phyloP scores from a whole-genome alignment of 306 rosid species.

The Gleditsia sinensis region DNA sequence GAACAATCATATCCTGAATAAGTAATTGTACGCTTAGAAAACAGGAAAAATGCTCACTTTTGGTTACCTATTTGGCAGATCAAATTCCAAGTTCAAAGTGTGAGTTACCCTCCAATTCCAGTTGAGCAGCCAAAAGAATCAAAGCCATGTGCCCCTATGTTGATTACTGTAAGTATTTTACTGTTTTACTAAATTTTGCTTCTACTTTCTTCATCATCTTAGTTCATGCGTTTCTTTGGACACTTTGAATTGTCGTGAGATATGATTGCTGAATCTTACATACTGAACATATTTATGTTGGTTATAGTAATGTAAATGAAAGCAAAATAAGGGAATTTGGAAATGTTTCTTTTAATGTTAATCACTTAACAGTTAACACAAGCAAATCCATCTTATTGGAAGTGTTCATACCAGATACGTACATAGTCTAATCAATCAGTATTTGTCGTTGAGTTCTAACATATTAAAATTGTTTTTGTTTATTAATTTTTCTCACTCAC shows the following conservation, averaged over 20 bases:
- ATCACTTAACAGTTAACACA: no score
- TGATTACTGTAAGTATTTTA: constrained; percentile 59
- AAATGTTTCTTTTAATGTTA: background rate
- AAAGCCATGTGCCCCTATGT: constrained; percentile 81
- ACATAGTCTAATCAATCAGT: no score
- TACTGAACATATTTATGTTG: background rate
- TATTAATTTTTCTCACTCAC: no score
- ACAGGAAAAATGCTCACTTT: constrained; percentile 2
- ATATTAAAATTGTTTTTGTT: no score
- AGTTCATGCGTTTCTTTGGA: background rate
- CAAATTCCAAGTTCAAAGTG: constrained; percentile 57
- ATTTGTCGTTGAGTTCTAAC: no score
- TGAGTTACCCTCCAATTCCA: constrained; percentile 71
- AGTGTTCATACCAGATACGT: no score
- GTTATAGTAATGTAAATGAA: background rate
- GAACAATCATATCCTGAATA: constrained; percentile 31
- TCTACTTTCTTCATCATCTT: constrained; percentile 16
- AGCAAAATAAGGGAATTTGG: background rate
- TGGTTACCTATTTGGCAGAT: constrained; percentile 47
- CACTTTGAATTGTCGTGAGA: background rate
- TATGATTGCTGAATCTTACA: background rate
- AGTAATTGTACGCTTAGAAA: constrained; percentile 12
- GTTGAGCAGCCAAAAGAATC: constrained; percentile 66
- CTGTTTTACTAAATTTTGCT: constrained; percentile 12
- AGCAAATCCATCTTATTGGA: no score